Base-by-base conservation (phyloP, 306 rosid species). In the Fagus sylvatica region DNA sequence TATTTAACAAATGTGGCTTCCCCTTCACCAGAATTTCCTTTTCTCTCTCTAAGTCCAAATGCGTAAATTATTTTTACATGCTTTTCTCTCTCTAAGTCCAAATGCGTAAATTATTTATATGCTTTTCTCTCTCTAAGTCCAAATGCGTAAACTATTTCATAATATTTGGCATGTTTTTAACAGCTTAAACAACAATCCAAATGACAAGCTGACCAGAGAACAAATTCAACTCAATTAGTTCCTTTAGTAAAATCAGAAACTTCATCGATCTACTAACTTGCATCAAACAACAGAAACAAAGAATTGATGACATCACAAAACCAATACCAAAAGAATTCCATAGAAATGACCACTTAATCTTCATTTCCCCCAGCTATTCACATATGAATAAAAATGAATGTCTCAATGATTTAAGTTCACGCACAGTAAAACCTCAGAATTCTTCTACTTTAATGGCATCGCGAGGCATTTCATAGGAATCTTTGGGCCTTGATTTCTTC, bases 391-490 rank as follows among this genome's bases (percentile, higher is more conserved):
- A 65, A 43, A 37, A 39, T 65, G 71, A 39, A 9, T 28, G 12
- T 57, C 8, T 12, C 40, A 9, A 62, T 37, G 46, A n/a, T 37
- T 46, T 39, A 39, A 40, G 11, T 17, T 39, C 43, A 62, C 37
- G 8, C 41, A 62, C 69, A 3, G 71, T 37, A 17, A 7, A 39
- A 9, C 71, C 72, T 87, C 74, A 90, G 43, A 84, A 86, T 19
- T 86, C 78, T 74, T 76, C 74, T 0, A 82, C 86, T 59, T 54
- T 60, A 42, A 84, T 17, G 62, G 81, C 90, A 43, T 72, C 86
- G 33, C 85, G 81, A 66, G 90, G 85, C 82, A 84, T 59, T 62
- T 83, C 87, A 59, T 84, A 84, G 5, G 89, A 92, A 72, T 88
- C 88, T 88, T 81, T 84, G 4, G 89, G 71, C 74, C 89, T 81